Conservation (phyloP, 176 grass and related monocot genomes). For the Juncus effusus region DNA sequence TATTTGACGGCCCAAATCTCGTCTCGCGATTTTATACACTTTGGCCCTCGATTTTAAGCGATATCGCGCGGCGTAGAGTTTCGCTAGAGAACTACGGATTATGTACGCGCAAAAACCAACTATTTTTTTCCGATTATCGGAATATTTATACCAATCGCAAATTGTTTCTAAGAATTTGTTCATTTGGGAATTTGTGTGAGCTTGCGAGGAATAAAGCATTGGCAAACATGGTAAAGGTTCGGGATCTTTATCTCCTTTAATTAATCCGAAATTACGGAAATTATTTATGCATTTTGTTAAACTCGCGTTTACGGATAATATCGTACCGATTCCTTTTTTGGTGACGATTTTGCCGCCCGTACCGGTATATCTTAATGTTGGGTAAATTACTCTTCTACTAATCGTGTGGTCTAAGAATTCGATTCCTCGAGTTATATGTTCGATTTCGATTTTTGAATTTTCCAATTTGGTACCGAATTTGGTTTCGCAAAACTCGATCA, state of each 20-base stretch:
- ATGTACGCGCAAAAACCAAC: conserved; percentile 92
- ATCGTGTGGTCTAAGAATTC: conserved; percentile 97
- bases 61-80: conserved; percentile 88
- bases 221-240: conserved; percentile 72
- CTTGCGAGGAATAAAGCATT: conserved; percentile 88
- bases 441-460: conserved; percentile 77
- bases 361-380: conserved; percentile 69
- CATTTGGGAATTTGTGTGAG: conserved; percentile 96
- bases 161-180: conserved; percentile 99
- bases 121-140: conserved; percentile 91
- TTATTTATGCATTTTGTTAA: conserved; percentile 71
- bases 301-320: conserved; percentile 79
- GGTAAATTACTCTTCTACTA: conserved; percentile 72
- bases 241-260: conserved; percentile 84
- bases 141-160: conserved; percentile 88
- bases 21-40: conserved; percentile 88
- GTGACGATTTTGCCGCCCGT: conserved; percentile 73
- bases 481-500: conserved; percentile 73
- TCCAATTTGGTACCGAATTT: conserved; percentile 71
- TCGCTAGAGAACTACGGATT: conserved; percentile 78
- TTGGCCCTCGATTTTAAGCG: conserved; percentile 91
- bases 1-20: conserved; percentile 80
- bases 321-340: conserved; percentile 77
- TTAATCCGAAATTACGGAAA: conserved; percentile 91
- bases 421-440: conserved; percentile 89